A percentile compares a stretch with the other conserved stretches of the same genome.
phyloP scores from a whole-genome alignment of 106 monocot genomes.

The Posidonia australis region DNA sequence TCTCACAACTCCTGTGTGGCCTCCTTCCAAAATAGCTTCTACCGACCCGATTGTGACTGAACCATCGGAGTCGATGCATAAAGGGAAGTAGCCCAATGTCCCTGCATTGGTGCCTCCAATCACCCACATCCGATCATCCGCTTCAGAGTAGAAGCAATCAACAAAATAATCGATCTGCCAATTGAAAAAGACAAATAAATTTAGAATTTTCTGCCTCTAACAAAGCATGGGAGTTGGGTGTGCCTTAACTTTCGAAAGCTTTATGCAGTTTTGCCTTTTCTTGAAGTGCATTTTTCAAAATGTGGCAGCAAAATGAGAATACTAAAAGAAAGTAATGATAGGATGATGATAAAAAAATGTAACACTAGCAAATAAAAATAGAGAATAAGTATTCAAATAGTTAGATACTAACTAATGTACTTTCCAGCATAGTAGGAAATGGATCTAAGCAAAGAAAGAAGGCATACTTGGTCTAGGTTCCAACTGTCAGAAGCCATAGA shows the following conservation, averaged over 20 bases:
- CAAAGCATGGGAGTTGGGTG: neutral
- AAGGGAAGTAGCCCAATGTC: constrained; percentile 81
- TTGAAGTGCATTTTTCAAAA: too few species aligned
- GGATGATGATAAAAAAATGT: too few species aligned
- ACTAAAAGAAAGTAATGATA: too few species aligned
- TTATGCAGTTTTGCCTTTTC: too few species aligned
- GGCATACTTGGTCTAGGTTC: constrained; percentile 79
- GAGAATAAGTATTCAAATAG: too few species aligned
- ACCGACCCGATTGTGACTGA: constrained; percentile 34
- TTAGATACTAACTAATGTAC: too few species aligned
- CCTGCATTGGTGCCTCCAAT: constrained; percentile 76
- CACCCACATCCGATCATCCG: constrained; percentile 57
- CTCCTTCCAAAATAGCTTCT: constrained; percentile 90
- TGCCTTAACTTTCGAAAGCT: too few species aligned
- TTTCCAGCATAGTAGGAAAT: too few species aligned
- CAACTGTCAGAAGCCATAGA: constrained; percentile 68
- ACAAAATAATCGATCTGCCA: constrained; percentile 89
- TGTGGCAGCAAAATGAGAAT: too few species aligned
- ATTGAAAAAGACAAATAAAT: neutral
- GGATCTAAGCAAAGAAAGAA: too few species aligned
- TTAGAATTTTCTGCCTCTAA: neutral
- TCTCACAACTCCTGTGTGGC: constrained; percentile 72
- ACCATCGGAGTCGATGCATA: constrained; percentile 16
- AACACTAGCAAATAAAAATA: too few species aligned
- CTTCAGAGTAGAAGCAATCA: constrained; percentile 57